Evolutionary conservation across 164 flowering plant genomes (phyloP), one percentile per base, ranked within the genome.

Genomic region (Magnolia officinalis): DNA sequence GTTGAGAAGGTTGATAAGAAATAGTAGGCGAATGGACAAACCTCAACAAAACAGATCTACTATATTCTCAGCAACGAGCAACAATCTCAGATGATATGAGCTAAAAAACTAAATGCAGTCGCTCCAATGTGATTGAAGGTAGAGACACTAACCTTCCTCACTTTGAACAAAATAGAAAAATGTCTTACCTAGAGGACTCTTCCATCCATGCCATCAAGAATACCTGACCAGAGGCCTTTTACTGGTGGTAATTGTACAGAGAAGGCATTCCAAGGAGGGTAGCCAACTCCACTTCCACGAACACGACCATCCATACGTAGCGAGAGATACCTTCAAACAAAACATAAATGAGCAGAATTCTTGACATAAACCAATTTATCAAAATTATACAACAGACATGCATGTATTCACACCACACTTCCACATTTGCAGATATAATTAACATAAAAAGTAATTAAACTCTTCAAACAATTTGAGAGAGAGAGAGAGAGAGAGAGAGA

Each of bases 221-320:
- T 88, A 67, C 98, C 98, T 8, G 95, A 80, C 98, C 99, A 96
- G 11, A 96, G 73, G 67, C 99, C 99, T 78, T 94, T 92, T 10
- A 88, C 89, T n/a, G 91, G 95, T 68, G 99, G 99, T 70, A 96
- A 74, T 74, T 96, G 99, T 45, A 90, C 97, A 69, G 88, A 93
- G 80, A 96, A 90, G 67, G 97, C 98, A 86, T 90, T 89, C 99
- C 99, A 96, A 64, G 99, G 95, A 76, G 99, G 98, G 77, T 90
- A 94, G 78, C 99, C 99, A 78, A 94, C 87, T 0, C 98, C 99
- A 84, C 99, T 96, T 51, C 97, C 98, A 82, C 98, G 95, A 6
- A 96, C 99, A 71, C 98, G 96, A 26, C 98, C 99, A 85, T 96
- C 99, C 94, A 96, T 21, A 20, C 98, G 95, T 26, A 96, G 86